Percentiles rank a stretch among this genome's conserved stretches.
phyloP scores from a whole-genome alignment of 345 rosid species.

The Eucalyptus guilfoylei region DNA sequence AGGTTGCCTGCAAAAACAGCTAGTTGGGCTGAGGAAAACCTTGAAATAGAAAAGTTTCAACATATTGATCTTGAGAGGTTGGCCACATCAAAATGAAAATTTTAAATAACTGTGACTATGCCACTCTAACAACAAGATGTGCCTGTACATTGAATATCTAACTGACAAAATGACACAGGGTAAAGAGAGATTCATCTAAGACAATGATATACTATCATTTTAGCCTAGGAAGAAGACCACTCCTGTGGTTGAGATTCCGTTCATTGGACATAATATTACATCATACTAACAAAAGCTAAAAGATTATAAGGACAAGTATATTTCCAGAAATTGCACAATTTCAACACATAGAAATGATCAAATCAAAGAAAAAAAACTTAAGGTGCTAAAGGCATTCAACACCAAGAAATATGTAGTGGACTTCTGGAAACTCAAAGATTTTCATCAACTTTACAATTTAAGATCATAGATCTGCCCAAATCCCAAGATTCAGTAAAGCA shows the following conservation, averaged over 20 bases:
- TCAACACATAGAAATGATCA: not conserved
- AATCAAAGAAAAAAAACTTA: not conserved
- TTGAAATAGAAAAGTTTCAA: not conserved
- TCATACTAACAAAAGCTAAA: not conserved
- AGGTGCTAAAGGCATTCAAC: not conserved
- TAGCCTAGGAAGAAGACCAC: not conserved
- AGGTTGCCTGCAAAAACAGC: constrained; percentile 30
- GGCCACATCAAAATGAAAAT: not conserved
- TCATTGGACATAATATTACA: not conserved
- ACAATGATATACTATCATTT: not conserved
- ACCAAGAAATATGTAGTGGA: not conserved
- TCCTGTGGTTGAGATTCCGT: not conserved
- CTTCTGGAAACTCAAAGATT: not conserved
- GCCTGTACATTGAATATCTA: not conserved
- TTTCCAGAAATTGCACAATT: not conserved
- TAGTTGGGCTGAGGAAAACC: not conserved
- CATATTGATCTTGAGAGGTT: not conserved
- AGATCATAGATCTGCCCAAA: not conserved
- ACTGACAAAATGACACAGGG: not conserved
- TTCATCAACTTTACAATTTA: not conserved
- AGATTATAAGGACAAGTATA: not conserved
- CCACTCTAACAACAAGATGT: not conserved
- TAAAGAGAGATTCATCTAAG: not conserved
- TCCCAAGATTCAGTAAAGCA: not conserved
- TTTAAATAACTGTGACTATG: not conserved